Percentiles rank a stretch among this genome's conserved stretches.
Evolutionary conservation across 2,329 filamentous ascomycete species (phyloP).

Genomic region (Cladobotryum mycophilum): DNA sequence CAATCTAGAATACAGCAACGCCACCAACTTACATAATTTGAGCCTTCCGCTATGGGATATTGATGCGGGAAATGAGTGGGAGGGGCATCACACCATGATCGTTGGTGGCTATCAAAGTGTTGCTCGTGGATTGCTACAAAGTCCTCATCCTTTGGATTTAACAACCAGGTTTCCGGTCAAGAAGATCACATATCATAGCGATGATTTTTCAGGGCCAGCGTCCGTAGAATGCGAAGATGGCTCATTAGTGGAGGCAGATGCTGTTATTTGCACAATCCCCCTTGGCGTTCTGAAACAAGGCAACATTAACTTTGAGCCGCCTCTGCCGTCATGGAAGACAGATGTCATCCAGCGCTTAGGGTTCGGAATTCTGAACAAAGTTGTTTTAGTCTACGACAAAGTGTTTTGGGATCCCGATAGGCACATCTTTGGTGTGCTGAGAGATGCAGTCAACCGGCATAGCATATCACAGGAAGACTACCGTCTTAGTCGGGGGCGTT

Average conservation of each 20-base stretch:
- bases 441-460: slow-evolving; percentile 60
- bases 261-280: slow-evolving; percentile 83
- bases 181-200: slow-evolving; percentile 58
- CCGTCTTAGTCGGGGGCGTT: slow-evolving; percentile 70
- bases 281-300: slow-evolving; percentile 86
- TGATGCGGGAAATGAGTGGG: slow-evolving; percentile 95
- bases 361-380: slow-evolving; percentile 92
- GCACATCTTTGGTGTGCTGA: slow-evolving; percentile 90
- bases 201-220: slow-evolving; percentile 41
- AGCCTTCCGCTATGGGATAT: slow-evolving; percentile 94
- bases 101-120: slow-evolving; percentile 91
- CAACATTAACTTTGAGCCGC: slow-evolving; percentile 77
- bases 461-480: slow-evolving; percentile 80
- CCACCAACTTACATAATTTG: slow-evolving; percentile 76
- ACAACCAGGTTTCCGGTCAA: slow-evolving; percentile 67
- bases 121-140: slow-evolving; percentile 75
- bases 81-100: slow-evolving; percentile 89
- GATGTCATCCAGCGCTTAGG: slow-evolving; percentile 77
- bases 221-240: slow-evolving; percentile 73
- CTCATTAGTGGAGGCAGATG: slow-evolving; percentile 71
- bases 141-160: slow-evolving; percentile 71
- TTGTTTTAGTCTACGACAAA: slow-evolving; percentile 81
- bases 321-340: slow-evolving; percentile 80
- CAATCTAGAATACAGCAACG: slow-evolving; percentile 96
- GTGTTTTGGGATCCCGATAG: slow-evolving; percentile 86